Evolutionary conservation across 305 asterid species (phyloP), one percentile per base, ranked within the genome.

Genomic region (Rubia peregrina): DNA sequence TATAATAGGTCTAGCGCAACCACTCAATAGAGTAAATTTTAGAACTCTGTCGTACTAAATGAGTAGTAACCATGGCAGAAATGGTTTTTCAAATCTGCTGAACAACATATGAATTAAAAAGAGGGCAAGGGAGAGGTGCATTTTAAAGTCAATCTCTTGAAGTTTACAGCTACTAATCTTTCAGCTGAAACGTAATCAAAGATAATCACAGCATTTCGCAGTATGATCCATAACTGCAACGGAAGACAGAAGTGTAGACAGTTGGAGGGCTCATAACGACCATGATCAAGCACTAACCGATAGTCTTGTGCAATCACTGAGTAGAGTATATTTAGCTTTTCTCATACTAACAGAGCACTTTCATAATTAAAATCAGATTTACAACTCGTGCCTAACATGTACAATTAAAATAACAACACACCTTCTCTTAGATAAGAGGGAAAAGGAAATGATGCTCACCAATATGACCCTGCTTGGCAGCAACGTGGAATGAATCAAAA

Each of bases 391-490:
- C 33, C 30, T 56, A 56, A 56, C 60, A 53, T 56, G 6, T 17
- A 7, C 8, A n/a, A 56, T 8, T 19, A 19, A 56, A 56, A 36
- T 41, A 21, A 63, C n/a, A 13, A 30, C 30, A 24, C 42, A 71
- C 4, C 38, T 10, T 66, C 16, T n/a, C 7, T 4, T 26, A 26
- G 49, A 61, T 17, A 48, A 49, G 70, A 70, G 57, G 60, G 22
- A 46, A 36, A 62, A 65, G 36, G 40, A 61, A 62, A 53, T 41
- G 69, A 67, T 17, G 68, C 81, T 80, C 66, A 94, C 99, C 99
- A 21, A 85, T 78, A 80, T 89, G 96, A 4, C 99, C 99, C 75
- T 89, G 96, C 83, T 85, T 91, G 43, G 96, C 91, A 61, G 99
- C 96, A 57, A 94, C 85, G 75, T 94, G 99, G 78, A 88, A 91